These are phyloP conservation scores for Lithospermum erythrorhizon DNA, from an alignment of 257 asterid species.

Conservation along the genomic window DNA sequence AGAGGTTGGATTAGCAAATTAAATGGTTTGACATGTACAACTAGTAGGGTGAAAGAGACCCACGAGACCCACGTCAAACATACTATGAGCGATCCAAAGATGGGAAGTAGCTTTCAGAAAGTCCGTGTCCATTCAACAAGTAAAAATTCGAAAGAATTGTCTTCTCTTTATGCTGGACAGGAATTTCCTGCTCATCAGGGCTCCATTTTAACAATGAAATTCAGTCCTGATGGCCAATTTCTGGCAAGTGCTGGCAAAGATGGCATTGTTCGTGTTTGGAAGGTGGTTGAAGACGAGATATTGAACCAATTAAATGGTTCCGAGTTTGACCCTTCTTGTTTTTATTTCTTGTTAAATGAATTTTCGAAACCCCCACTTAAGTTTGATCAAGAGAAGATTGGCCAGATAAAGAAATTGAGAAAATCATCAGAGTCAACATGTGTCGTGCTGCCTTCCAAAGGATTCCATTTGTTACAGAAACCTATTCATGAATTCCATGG, in stretches of 20 bases:
- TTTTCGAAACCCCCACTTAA: conserved; percentile 44
- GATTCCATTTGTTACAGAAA: conserved; percentile 61
- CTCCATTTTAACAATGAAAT: conserved; percentile 77
- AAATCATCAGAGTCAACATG: conserved; percentile 62
- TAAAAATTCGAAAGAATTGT: conserved; percentile 54
- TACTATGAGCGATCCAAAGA: conserved; percentile 12
- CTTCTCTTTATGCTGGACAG: conserved; percentile 61
- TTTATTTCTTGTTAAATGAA: conserved; percentile 50
- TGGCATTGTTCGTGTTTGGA: conserved; percentile 82
- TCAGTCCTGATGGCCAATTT: conserved; percentile 71
- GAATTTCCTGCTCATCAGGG: conserved; percentile 83
- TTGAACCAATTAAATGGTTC: conserved; percentile 25
- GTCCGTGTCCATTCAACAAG: conserved; percentile 35
- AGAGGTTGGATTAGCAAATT: conserved; percentile 52
- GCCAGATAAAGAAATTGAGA: conserved; percentile 24
- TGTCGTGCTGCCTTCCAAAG: conserved; percentile 74
- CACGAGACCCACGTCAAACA: conserved; percentile 28
- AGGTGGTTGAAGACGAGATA: conserved; percentile 55
- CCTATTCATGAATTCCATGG: conserved; percentile 81
- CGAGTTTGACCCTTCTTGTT: conserved; percentile 51
- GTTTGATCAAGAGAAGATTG: conserved; percentile 29
- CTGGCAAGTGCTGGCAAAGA: conserved; percentile 92
- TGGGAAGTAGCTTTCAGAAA: conserved; percentile 18
- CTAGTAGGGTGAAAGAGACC: conserved; percentile 28
- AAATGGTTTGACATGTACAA: conserved; percentile 20